A percentile compares a stretch with the other conserved stretches of the same genome.
Evolutionary conservation across 768 basidiomycete genomes (phyloP).

Genomic region (Pleurotus salmoneostramineus): DNA sequence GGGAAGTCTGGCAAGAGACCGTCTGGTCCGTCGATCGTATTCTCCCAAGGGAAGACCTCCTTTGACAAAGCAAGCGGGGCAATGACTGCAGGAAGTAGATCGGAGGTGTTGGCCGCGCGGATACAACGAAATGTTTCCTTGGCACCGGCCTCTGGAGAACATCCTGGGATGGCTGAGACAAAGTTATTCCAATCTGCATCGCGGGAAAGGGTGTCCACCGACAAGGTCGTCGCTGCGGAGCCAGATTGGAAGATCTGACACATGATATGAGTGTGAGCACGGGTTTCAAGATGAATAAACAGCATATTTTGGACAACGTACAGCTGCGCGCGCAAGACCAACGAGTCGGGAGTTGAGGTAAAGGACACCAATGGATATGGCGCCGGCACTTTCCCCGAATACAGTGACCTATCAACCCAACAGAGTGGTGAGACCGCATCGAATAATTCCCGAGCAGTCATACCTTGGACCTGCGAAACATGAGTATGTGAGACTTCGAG

Average conservation of each 20-base stretch:
- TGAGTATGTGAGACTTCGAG: not conserved
- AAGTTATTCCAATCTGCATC: slow-evolving; percentile 34
- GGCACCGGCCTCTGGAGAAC: slow-evolving; percentile 19
- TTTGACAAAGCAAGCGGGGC: slow-evolving; percentile 10
- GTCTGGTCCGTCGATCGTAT: slow-evolving; percentile 36
- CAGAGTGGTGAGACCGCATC: not conserved
- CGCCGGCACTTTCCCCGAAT: slow-evolving; percentile 55
- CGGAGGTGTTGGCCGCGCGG: slow-evolving; percentile 11
- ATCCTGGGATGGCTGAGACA: slow-evolving; percentile 29
- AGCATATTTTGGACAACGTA: not conserved
- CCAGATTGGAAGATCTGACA: slow-evolving; percentile 42
- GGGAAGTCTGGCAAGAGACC: slow-evolving; percentile 36
- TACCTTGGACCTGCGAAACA: not conserved
- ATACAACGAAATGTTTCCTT: slow-evolving; percentile 32
- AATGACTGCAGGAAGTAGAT: slow-evolving; percentile 11
- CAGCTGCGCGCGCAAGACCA: slow-evolving; percentile 29
- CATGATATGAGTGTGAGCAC: too few relatives aligned
- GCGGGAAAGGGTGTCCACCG: slow-evolving; percentile 18
- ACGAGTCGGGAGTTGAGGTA: slow-evolving; percentile 29
- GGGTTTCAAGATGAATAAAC: too few relatives aligned
- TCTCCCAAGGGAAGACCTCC: slow-evolving; percentile 25
- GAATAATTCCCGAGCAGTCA: not conserved
- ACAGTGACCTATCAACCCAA: slow-evolving; percentile 36
- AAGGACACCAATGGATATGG: slow-evolving; percentile 38
- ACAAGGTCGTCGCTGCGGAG: slow-evolving; percentile 26